A percentile compares a stretch with the other conserved stretches of the same genome.
These are phyloP conservation scores for Schizopora paradoxa DNA, from an alignment of 1,284 basidiomycete genomes.

Conservation along the genomic window DNA sequence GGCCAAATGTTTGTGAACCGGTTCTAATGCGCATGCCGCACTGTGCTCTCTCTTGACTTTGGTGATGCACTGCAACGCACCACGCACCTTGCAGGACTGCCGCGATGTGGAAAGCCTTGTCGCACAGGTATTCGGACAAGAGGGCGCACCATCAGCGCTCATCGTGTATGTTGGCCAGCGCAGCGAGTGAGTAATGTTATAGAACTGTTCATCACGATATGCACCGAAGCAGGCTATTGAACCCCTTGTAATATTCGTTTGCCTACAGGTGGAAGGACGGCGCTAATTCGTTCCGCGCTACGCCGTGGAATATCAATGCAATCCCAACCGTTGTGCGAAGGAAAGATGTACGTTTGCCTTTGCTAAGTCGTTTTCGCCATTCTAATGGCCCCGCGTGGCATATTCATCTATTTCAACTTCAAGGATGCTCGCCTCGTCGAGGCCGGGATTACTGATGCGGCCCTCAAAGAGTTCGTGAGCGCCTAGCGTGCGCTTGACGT, in stretches of 20 bases:
- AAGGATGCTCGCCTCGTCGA: conserved; percentile 58
- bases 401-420: too few relatives aligned
- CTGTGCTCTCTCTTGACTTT: not conserved
- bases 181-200: conserved; percentile 48
- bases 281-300: conserved; percentile 56
- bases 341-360: conserved; percentile 49
- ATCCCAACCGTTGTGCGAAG: conserved; percentile 74
- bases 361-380: conserved; percentile 4
- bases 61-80: too few relatives aligned
- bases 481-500: conserved; percentile 18
- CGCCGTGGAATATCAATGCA: conserved; percentile 57
- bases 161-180: conserved; percentile 73
- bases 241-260: conserved; percentile 3
- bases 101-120: conserved; percentile 58
- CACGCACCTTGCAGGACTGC: conserved; percentile 75
- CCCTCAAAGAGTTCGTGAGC: conserved; percentile 5
- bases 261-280: conserved; percentile 56
- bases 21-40: conserved; percentile 3
- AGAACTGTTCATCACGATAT: not conserved
- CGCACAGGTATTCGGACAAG: conserved; percentile 46
- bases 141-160: conserved; percentile 52
- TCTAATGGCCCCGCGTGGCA: conserved; percentile 6
- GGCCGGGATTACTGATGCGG: conserved; percentile 34
- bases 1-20: too few relatives aligned
- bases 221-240: conserved; percentile 10